Evolutionary conservation across 2,329 filamentous ascomycete genomes (phyloP).

Genomic region (Malbranchea cinnamomea): DNA sequence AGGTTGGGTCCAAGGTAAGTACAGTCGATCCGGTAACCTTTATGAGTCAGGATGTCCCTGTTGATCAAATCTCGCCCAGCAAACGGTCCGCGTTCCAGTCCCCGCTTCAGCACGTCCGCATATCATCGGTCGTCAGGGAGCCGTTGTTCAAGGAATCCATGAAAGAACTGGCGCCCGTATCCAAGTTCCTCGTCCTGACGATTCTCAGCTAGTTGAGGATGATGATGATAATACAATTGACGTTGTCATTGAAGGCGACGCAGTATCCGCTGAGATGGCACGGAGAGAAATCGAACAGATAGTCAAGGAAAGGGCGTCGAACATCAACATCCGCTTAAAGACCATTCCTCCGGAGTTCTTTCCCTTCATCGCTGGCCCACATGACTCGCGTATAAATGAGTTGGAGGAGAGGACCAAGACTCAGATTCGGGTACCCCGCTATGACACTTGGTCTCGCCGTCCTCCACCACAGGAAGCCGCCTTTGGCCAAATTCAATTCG

Average conservation of each 20-base stretch:
- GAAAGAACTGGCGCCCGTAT: conserved; percentile 82
- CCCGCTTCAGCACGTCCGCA: conserved; percentile 71
- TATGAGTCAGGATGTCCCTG: background rate
- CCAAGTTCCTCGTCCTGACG: conserved; percentile 71
- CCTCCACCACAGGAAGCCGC: conserved; percentile 49
- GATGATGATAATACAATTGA: conserved; percentile 66
- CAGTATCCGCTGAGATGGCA: conserved; percentile 71
- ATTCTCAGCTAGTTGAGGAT: conserved; percentile 48
- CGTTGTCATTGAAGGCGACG: conserved; percentile 80
- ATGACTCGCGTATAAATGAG: conserved; percentile 50
- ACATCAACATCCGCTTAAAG: conserved; percentile 65
- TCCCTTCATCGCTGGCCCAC: conserved; percentile 77
- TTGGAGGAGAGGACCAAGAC: conserved; percentile 62
- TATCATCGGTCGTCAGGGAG: conserved; percentile 85
- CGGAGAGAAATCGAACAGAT: conserved; percentile 74
- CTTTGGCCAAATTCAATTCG: conserved; percentile 54
- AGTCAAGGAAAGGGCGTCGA: conserved; percentile 70
- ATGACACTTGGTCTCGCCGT: conserved; percentile 56
- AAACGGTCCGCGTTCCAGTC: conserved; percentile 60
- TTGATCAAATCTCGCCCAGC: conserved; percentile 25
- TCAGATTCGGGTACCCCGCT: conserved; percentile 67
- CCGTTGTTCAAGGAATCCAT: conserved; percentile 78
- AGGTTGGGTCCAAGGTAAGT: conserved; percentile 71
- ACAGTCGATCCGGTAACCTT: conserved; percentile 6
- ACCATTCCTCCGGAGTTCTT: conserved; percentile 84